Evolutionary conservation across 2,329 filamentous ascomycete species (phyloP), one percentile per base, ranked within the genome.

Genomic region (Fusarium temperatum): DNA sequence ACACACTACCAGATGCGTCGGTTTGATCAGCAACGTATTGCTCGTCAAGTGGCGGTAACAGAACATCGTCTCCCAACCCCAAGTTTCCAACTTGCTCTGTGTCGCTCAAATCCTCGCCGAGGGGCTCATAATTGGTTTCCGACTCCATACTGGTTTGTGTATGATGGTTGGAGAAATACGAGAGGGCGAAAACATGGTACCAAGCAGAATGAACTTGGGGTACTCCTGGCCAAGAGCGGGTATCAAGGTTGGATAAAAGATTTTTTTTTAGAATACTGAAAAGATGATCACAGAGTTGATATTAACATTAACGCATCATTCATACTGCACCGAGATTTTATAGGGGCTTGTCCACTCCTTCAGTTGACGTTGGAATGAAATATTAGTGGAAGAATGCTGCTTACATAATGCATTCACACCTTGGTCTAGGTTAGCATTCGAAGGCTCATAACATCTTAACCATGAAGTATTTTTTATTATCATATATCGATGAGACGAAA

Each of bases 131-230:
- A 58, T 76, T 74, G 61, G 72, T 65, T 67, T 79, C 76, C 57
- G 78, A 69, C 57, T 82, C 81, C 81, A 83, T 83, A 66, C 56
- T 80, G 72, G 53, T 67, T 66, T 60, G 66, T 76, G 75, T 64
- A 59, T 62, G 66, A 63, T 66, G 67, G 61, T 64, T 76, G 68
- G 67, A 66, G 72, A 54, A 61, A 60, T 71, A 44, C 59, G 68
- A 72, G 55, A 62, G 70, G 67, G 64, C 56, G 67, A 75, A 72
- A 75, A 80, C 80, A 82, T 81, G 75, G 65, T 81, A 79, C 62
- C 70, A 73, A 63, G 65, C 39, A 48, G 38, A 42, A 39, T 12
- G 36, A 44, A 36, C 36, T 26, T 44, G 51, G 57, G 42, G 36
- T 55, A 55, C 58, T 56, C 69, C 74, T 35, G 38, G 53, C 60